Percentiles rank a stretch among this genome's conserved stretches.
Evolutionary conservation across 2,329 filamentous ascomycete genomes (phyloP).

Genomic region (Helotiales sp.): DNA sequence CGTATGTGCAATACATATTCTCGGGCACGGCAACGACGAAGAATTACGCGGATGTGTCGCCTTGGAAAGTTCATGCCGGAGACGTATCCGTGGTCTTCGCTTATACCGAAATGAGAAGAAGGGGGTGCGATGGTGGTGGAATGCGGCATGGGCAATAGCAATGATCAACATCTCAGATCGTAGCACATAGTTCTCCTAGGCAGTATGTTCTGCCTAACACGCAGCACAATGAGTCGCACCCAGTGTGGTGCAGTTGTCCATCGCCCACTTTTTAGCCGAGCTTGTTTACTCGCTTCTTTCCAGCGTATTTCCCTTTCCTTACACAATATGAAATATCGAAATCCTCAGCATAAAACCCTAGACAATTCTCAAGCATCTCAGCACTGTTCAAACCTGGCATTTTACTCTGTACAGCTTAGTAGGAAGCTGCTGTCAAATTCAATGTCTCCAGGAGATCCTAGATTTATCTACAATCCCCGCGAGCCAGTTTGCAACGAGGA

Average conservation of each 20-base stretch:
- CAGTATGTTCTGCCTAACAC: not conserved
- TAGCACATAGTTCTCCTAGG: not conserved
- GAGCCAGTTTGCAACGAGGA: too few relatives aligned
- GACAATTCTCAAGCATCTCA: not conserved
- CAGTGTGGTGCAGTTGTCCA: not conserved
- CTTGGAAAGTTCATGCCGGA: conserved; percentile 51
- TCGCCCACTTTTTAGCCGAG: not conserved
- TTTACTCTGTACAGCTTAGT: too few relatives aligned
- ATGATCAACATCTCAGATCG: not conserved
- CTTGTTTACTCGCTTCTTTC: not conserved
- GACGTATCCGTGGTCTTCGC: conserved; percentile 53
- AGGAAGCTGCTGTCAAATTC: too few relatives aligned
- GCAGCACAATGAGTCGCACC: not conserved
- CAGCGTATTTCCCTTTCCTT: too few relatives aligned
- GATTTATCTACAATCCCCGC: not conserved
- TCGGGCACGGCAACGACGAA: conserved; percentile 52
- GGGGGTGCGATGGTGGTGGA: not conserved
- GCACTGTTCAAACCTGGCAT: not conserved
- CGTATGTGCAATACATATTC: conserved; percentile 54
- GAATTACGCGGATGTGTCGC: conserved; percentile 52
- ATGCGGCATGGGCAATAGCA: not conserved
- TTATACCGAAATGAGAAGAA: conserved; percentile 39
- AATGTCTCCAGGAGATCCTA: not conserved
- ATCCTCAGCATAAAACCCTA: too few relatives aligned
- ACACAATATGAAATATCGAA: not conserved